Conservation (phyloP, 2,329 filamentous ascomycete species). For the Blastomyces percursus region DNA sequence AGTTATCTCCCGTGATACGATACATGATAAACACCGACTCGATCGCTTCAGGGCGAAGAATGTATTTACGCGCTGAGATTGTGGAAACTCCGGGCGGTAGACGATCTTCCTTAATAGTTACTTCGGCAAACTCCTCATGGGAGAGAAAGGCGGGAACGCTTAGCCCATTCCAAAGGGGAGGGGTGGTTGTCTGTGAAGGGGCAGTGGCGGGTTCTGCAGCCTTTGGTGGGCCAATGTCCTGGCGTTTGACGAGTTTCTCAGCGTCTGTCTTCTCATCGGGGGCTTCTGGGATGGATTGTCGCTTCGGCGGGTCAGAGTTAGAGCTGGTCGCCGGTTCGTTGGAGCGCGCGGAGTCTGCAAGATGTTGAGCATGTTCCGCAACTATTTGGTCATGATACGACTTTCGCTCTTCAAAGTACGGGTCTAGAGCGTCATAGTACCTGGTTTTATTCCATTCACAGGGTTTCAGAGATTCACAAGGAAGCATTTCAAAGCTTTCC, state of each 20-base stretch:
- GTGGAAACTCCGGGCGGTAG: constrained; percentile 34
- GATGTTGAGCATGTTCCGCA: constrained; percentile 1
- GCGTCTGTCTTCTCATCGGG: constrained; percentile 30
- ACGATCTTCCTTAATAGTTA: constrained; percentile 33
- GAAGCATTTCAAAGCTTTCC: constrained; percentile 35
- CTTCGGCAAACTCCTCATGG: constrained; percentile 31
- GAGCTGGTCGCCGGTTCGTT: constrained; percentile 17
- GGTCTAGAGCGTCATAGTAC: constrained; percentile 13
- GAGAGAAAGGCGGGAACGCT: constrained; percentile 25
- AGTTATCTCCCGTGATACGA: constrained; percentile 68
- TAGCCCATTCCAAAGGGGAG: constrained; percentile 18
- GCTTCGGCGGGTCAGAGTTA: constrained; percentile 14
- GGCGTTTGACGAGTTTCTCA: constrained; percentile 2
- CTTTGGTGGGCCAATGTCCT: constrained; percentile 21
- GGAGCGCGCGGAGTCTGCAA: constrained; percentile 33
- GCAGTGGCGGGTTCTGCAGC: constrained; percentile 27
- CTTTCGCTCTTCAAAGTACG: constrained; percentile 10
- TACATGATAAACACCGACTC: constrained; percentile 87
- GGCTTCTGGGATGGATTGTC: constrained; percentile 33
- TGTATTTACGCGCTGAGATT: constrained; percentile 25
- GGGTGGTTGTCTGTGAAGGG: not conserved
- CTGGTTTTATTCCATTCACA: constrained; percentile 15
- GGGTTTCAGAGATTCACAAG: constrained; percentile 25
- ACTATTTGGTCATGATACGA: not conserved
- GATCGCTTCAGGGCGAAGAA: constrained; percentile 64